A percentile compares a stretch with the other conserved stretches of the same genome.
Conservation (phyloP, 2,329 filamentous ascomycete genomes). For the Beauveria pseudobassiana region DNA sequence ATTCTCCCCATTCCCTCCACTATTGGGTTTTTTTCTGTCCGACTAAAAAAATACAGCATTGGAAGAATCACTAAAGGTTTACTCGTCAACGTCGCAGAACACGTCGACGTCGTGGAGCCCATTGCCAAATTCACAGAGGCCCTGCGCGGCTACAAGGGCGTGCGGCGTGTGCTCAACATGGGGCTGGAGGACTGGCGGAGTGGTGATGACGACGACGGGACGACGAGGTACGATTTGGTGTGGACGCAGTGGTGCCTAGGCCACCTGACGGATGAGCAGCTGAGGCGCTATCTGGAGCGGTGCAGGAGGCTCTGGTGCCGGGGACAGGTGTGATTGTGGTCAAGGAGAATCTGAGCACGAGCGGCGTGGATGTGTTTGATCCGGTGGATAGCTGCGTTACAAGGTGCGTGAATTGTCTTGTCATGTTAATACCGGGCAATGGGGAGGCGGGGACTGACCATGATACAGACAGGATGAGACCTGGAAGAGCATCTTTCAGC, state of each 20-base stretch:
- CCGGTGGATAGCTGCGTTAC: constrained; percentile 71
- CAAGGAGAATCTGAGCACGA: constrained; percentile 63
- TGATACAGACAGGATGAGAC: constrained; percentile 57
- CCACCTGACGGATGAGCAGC: constrained; percentile 67
- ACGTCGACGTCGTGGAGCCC: constrained; percentile 80
- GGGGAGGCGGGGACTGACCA: not conserved
- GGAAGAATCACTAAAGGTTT: constrained; percentile 76
- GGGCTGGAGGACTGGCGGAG: constrained; percentile 64
- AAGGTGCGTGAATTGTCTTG: constrained; percentile 32
- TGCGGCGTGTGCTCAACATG: constrained; percentile 58
- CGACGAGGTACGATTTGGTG: constrained; percentile 66
- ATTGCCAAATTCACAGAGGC: constrained; percentile 69
- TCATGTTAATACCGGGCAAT: no score
- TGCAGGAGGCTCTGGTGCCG: constrained; percentile 40
- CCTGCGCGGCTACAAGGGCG: constrained; percentile 49
- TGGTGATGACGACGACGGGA: constrained; percentile 26
- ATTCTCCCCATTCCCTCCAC: not conserved
- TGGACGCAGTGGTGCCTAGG: constrained; percentile 91
- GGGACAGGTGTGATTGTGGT: constrained; percentile 28
- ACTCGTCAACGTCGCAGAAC: constrained; percentile 59
- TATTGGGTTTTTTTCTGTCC: not conserved
- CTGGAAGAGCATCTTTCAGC: constrained; percentile 60
- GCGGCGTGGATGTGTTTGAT: constrained; percentile 62
- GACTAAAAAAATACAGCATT: constrained; percentile 46
- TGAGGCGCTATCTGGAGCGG: constrained; percentile 58